Base-by-base conservation (phyloP, 2,329 filamentous ascomycete genomes). In the Tolypocladium paradoxum region DNA sequence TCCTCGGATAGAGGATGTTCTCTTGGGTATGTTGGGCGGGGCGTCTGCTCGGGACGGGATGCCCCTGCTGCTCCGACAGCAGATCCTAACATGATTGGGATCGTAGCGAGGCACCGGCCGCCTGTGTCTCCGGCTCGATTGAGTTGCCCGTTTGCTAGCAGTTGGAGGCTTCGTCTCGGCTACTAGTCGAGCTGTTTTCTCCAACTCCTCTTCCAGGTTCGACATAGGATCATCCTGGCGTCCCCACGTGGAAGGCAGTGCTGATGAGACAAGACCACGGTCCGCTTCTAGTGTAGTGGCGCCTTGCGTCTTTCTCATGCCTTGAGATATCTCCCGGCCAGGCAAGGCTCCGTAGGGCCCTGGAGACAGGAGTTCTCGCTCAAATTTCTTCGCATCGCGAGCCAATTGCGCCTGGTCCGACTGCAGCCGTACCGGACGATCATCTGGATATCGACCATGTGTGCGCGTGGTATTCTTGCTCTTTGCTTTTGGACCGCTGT, bases 1-100 rank as follows among this genome's bases (percentile, higher is more conserved):
- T 18, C 55, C 59, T 36, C 54, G 58, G n/a, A 69, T 66, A 3
- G 69, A 71, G 27, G 69, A 71, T 29, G 61, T 66, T 55, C 69
- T 62, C 51, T 59, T 61, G 16, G 69, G 69, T 43, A 71, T 65
- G 52, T 65, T 67, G 14, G 69, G 69, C 46, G 61, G 63, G 6
- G 59, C 62, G n/a, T 55, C 54, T 22, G 58, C 60, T 40, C 55
- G 60, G 2, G 59, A 56, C 2, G 58, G 57, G n/a, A 64, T 53
- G 14, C 60, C 62, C 54, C 61, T 60, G 49, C 62, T 60, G 20
- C 56, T 60, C 53, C 60, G 62, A 43, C 63, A 64, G 56, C 62
- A 63, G 31, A 65, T 57, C 8, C 58, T 58, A 37, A 57, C 53
- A 47, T 65, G 62, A 16, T 59, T 51, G n/a, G 58, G 52, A 20